phyloP scores from a whole-genome alignment of 2,329 filamentous ascomycete species.

The Botryotinia convoluta region DNA sequence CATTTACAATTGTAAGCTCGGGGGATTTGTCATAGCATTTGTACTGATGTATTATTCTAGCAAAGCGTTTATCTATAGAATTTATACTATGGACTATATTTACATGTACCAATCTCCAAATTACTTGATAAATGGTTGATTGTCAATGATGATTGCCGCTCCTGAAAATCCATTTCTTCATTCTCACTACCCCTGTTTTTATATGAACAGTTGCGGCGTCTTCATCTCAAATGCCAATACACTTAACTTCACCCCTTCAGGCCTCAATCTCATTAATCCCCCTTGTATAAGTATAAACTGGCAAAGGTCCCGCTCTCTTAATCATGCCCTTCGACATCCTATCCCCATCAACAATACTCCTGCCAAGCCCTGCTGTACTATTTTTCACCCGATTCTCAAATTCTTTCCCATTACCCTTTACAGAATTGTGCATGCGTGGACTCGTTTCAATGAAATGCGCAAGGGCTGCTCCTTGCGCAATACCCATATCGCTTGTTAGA shows the following conservation, averaged over 20 bases:
- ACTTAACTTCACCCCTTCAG: not conserved
- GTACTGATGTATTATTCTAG: not conserved
- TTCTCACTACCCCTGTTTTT: not conserved
- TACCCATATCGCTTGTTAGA: not conserved
- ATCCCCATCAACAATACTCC: not conserved
- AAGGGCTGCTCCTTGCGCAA: not conserved
- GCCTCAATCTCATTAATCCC: not conserved
- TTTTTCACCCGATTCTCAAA: not conserved
- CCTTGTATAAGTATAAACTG: not conserved
- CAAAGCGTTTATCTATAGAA: constrained; percentile 17
- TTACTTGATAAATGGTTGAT: not conserved
- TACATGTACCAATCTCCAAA: not conserved
- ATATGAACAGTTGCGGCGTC: not conserved
- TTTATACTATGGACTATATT: not conserved
- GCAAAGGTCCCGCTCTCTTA: not conserved
- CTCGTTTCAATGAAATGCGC: not conserved
- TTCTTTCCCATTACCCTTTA: constrained; percentile 14
- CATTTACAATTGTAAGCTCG: not conserved
- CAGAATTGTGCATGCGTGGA: not conserved
- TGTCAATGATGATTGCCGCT: not conserved
- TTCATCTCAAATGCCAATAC: not conserved
- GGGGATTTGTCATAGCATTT: not conserved
- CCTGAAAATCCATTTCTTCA: not conserved
- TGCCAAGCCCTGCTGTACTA: constrained; percentile 16
- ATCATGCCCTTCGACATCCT: not conserved